Evolutionary conservation across 78 protist genomes (phyloP), one percentile per base, ranked within the genome.

Genomic region (Acrasis kona): DNA sequence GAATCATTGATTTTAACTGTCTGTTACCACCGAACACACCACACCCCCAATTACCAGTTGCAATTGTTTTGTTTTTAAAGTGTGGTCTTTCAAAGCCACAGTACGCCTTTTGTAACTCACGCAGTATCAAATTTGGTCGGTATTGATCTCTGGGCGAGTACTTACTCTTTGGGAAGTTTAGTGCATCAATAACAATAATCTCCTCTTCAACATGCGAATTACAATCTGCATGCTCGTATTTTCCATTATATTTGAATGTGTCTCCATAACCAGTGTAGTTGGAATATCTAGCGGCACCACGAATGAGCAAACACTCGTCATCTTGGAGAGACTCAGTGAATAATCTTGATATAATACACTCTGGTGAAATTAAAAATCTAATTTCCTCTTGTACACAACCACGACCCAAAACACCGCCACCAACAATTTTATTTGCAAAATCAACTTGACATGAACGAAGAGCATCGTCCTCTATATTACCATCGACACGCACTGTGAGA

Each of bases 311-410:
- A 57, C 42, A 4, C 72, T 84, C 89, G 65, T 32, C 3, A 12
- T 0, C 65, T 7, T 0, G 10, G 39, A 84, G 36, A 1, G 1
- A 10, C n/a, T 37, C 72, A 19, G 68, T 34, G 57, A 87, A 9
- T 29, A 87, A 67, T 28, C 64, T 3, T 1, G 85, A 3, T n/a
- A 73, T 65, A 6, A 87, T 4, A 7, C 66, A 34, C 30, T 85
- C 88, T 4, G 91, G 91, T 65, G 29, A 40, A n/a, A 80, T 70
- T 8, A 68, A 2, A 61, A 87, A 87, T 10, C 58, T 42, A 2
- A 79, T 79, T 71, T 87, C 91, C 38, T 87, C 91, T 34, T 87
- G 91, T 31, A 87, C 91, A 65, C 65, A 30, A n/a, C 91, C 91
- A 30, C 27, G 41, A 10, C 38, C 19, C 30, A 87, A 37, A 5